Evolutionary conservation across 1,284 basidiomycete species (phyloP), one percentile per base, ranked within the genome.

Genomic region (Trichosporon coremiiforme): DNA sequence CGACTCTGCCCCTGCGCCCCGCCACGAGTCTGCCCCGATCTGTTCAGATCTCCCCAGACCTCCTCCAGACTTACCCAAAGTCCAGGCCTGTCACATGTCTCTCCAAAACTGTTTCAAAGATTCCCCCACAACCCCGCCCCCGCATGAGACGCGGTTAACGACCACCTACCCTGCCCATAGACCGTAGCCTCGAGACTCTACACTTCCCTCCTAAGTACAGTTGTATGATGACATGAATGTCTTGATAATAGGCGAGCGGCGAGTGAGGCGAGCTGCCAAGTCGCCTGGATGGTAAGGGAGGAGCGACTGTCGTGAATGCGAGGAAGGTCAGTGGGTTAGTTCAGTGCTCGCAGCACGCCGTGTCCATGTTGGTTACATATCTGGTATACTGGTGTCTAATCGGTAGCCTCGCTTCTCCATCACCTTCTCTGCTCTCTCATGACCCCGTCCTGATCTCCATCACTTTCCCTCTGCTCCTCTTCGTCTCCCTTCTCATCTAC

Each of bases 201-300:
- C 33, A 33, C 33, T 8, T 33, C 33, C n/a, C n/a, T n/a, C 33
- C 8, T 38, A 38, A 38, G 36, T 38, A 45, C 17, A 45, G 41
- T 45, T 45, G 41, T 45, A 45, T 45, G 41, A 45, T 45, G 41
- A 15, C 41, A 45, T 45, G 41, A 45, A 45, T 45, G 41, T 45
- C 17, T 45, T 45, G 13, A n/a, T 17, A n/a, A n/a, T n/a, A n/a
- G n/a, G n/a, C n/a, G n/a, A 12, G 38, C 38, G 7, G 41, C 41
- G 41, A 45, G 41, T 15, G 41, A n/a, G 17, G 41, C 41, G 41
- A 45, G 41, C 41, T n/a, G n/a, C n/a, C n/a, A n/a, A n/a, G n/a
- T n/a, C n/a, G n/a, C n/a, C n/a, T n/a, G 41, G 33, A 33, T 33
- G 33, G 33, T 33, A 3, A 33, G 33, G 33, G 33, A 33, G 33